Evolutionary conservation across 768 basidiomycete genomes (phyloP), one percentile per base, ranked within the genome.

Genomic region (Mycena chlorophos): DNA sequence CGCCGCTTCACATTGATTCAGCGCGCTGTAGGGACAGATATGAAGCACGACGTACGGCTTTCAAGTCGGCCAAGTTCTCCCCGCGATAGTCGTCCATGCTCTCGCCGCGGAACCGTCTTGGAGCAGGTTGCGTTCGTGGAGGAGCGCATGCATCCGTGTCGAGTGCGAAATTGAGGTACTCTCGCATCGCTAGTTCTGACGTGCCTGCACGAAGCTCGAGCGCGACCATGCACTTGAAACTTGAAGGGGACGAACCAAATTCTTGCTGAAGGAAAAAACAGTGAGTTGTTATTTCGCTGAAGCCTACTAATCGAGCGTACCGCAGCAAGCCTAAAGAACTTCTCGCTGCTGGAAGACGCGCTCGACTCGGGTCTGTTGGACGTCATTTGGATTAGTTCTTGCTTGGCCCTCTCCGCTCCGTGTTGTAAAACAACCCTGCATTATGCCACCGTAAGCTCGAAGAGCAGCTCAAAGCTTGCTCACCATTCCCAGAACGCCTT

Each of bases 401-500:
- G n/a, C n/a, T n/a, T n/a, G n/a, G n/a, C n/a, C n/a, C n/a, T n/a
- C n/a, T n/a, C n/a, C n/a, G n/a, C n/a, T n/a, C n/a, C n/a, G n/a
- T n/a, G n/a, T 54, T 51, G n/a, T n/a, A n/a, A n/a, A 22, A 22
- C 5, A 16, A 45, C 4, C 46, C 22, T n/a, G 17, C 14, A 42
- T 14, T 42, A 45, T 5, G 20, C 22, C 16, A 20, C 20, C 8
- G 31, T 8, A 34, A 17, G 31, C 8, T 8, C 31, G 8, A 34
- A 8, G 17, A 34, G 17, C 8, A 34, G 31, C 17, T 34, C 31
- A 34, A 17, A 34, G 31, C 31, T 34, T 14, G 20, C 49, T 49
- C 50, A 59, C 57, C 57, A 59, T 28, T 27, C 45, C 31, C 52
- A 29, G 17, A 59, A 59, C 17, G 34, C 49, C 42, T 39, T 55